Conservation (phyloP, 176 grass and related monocot species). For the Carex pumila region DNA sequence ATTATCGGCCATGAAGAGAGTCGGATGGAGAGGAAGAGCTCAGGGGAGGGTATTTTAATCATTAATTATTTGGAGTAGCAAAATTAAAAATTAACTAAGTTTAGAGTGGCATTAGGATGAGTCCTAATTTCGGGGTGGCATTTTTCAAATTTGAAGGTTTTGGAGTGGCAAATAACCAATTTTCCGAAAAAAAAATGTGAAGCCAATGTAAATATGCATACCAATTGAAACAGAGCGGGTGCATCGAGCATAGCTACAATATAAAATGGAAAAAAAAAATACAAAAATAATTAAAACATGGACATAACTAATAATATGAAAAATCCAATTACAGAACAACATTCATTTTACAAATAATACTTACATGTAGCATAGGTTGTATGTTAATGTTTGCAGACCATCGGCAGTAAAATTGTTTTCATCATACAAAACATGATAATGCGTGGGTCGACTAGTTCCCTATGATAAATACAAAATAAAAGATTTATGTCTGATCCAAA, state of each 20-base stretch:
- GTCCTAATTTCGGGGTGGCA: no score
- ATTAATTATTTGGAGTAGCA: no score
- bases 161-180: no score
- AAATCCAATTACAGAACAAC: not conserved
- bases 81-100: no score
- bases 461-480: constrained; percentile 14
- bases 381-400: constrained; percentile 54
- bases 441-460: constrained; percentile 68
- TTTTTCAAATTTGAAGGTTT: no score
- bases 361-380: constrained; percentile 92
- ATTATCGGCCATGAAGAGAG: no score
- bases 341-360: not conserved
- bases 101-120: no score
- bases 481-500: not conserved
- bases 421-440: constrained; percentile 73
- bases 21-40: no score
- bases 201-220: constrained; percentile 16
- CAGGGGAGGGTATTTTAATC: no score
- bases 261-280: not conserved
- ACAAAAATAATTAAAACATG: not conserved
- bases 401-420: constrained; percentile 66
- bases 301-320: not conserved
- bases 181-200: no score
- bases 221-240: constrained; percentile 78
- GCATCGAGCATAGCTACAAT: constrained; percentile 76